phyloP scores from a whole-genome alignment of 768 basidiomycete species.

The Clathrus columnatus region DNA sequence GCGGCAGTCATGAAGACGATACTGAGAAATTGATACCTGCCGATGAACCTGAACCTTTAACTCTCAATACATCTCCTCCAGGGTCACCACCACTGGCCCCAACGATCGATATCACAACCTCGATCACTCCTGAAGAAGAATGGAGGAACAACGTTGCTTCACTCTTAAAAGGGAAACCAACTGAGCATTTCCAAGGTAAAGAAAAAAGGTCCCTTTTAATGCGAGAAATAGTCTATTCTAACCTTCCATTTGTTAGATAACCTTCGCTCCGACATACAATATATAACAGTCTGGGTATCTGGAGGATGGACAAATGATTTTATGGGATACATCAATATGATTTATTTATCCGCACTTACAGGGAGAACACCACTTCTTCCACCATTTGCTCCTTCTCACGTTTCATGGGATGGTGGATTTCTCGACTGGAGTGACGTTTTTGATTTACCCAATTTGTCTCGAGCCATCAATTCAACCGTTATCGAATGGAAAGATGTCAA shows the following conservation, averaged over 20 bases:
- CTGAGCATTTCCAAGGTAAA: constrained; percentile 46
- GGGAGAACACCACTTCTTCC: constrained; percentile 51
- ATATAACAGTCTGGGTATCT: constrained; percentile 65
- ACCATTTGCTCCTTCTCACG: constrained; percentile 50
- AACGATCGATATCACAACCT: not conserved
- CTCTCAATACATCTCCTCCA: not conserved
- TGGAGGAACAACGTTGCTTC: constrained; percentile 5
- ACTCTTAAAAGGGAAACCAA: constrained; percentile 38
- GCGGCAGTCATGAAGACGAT: not conserved
- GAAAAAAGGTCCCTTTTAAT: not conserved
- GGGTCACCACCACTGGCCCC: not conserved
- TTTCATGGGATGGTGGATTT: constrained; percentile 36
- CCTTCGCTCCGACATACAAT: constrained; percentile 47
- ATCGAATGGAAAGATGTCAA: constrained; percentile 63
- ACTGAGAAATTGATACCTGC: not conserved
- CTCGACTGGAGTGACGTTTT: constrained; percentile 52
- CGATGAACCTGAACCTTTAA: too few relatives aligned
- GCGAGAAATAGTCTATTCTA: not conserved
- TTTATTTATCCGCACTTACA: constrained; percentile 52
- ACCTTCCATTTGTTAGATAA: constrained; percentile 37
- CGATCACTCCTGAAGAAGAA: not conserved
- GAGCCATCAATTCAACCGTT: constrained; percentile 36
- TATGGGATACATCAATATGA: constrained; percentile 58
- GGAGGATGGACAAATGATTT: constrained; percentile 84
- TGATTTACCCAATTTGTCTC: constrained; percentile 44